Percentiles rank a stretch among this genome's conserved stretches.
Evolutionary conservation across 1,284 basidiomycete species (phyloP).

Genomic region (Violaceomyces palustris): DNA sequence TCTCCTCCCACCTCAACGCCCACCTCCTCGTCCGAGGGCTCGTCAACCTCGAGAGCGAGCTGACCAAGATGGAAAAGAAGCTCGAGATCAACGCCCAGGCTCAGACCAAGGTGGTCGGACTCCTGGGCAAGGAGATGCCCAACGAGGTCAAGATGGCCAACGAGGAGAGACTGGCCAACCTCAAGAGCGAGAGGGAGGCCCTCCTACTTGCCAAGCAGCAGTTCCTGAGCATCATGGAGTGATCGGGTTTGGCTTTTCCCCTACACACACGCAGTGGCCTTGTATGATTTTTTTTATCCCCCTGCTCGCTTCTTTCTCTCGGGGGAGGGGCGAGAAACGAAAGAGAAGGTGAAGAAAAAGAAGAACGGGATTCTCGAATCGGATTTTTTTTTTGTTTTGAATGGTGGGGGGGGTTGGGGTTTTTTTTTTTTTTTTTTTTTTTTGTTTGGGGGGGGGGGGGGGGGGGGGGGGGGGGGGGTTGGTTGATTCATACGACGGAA

Average conservation of each 20-base stretch:
- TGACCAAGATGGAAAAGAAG: constrained; percentile 48
- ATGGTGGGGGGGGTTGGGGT: too few relatives aligned
- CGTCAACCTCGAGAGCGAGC: constrained; percentile 46
- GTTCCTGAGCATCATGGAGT: constrained; percentile 48
- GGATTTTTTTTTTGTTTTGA: too few relatives aligned
- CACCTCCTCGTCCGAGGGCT: constrained; percentile 44
- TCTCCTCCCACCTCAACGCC: constrained; percentile 34
- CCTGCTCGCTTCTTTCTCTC: too few relatives aligned
- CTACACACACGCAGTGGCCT: too few relatives aligned
- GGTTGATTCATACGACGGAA: too few relatives aligned
- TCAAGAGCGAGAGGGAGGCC: constrained; percentile 37
- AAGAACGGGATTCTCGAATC: too few relatives aligned
- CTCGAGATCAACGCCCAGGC: constrained; percentile 39
- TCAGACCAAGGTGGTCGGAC: constrained; percentile 28
- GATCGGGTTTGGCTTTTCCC: not conserved
- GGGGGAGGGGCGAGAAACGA: too few relatives aligned
- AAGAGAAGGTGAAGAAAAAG: too few relatives aligned
- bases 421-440: too few relatives aligned
- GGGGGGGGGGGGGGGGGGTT: too few relatives aligned
- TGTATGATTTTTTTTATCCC: too few relatives aligned
- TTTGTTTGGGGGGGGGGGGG: too few relatives aligned
- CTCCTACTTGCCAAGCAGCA: constrained; percentile 37
- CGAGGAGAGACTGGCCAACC: constrained; percentile 33
- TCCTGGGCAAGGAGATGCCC: constrained; percentile 44
- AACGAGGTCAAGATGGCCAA: constrained; percentile 38